These are phyloP conservation scores for Cystobasidium slooffiae DNA, from an alignment of 1,284 basidiomycete genomes.

Conservation along the genomic window DNA sequence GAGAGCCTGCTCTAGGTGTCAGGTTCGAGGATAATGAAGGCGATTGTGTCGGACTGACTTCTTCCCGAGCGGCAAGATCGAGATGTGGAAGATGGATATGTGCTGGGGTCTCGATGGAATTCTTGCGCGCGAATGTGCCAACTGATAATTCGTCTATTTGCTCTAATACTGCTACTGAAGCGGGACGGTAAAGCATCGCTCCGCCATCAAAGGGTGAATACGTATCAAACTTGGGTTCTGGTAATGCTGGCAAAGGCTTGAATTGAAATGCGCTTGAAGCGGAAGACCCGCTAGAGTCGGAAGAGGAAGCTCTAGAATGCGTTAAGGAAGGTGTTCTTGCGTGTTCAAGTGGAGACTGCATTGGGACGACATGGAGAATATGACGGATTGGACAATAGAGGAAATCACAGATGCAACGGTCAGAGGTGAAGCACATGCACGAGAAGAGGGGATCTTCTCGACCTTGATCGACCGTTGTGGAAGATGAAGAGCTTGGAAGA, in stretches of 20 bases:
- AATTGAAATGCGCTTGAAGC: conserved; percentile 5
- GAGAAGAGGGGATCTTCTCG: conserved; percentile 14
- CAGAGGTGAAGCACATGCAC: neutral
- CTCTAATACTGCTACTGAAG: conserved; percentile 30
- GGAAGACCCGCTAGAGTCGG: conserved; percentile 38
- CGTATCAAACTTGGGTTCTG: conserved; percentile 3
- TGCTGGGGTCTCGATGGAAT: neutral
- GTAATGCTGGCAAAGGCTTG: conserved; percentile 37
- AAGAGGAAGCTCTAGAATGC: conserved; percentile 38
- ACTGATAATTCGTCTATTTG: conserved; percentile 27
- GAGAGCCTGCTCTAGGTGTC: conserved; percentile 11
- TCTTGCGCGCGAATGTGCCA: conserved; percentile 4
- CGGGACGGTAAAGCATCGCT: conserved; percentile 10
- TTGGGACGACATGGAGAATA: neutral
- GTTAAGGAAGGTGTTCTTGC: conserved; percentile 36
- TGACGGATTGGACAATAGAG: neutral
- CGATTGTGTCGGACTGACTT: neutral
- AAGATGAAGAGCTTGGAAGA: neutral
- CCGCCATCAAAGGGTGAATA: neutral
- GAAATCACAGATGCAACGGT: neutral
- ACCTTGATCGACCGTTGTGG: conserved; percentile 11
- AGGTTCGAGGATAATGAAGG: conserved; percentile 14
- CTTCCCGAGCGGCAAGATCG: conserved; percentile 35
- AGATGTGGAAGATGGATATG: conserved; percentile 37
- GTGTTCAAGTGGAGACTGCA: conserved; percentile 10